Evolutionary conservation across 495 filamentous ascomycete genomes (phyloP).

Genomic region (Hypoxylon lienhwacheense): DNA sequence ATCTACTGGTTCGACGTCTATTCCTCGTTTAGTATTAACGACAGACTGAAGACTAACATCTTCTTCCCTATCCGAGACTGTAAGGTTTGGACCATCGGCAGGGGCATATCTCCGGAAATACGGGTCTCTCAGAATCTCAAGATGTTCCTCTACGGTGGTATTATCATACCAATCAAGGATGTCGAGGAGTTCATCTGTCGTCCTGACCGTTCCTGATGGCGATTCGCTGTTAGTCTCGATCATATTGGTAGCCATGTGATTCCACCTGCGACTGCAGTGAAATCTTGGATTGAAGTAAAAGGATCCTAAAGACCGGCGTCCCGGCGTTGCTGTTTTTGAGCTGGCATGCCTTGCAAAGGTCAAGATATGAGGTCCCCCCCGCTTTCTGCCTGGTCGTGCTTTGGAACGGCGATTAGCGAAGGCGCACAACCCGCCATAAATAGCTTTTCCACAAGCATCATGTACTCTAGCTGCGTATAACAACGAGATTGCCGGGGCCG

Average conservation of each 20-base stretch:
- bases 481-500: conserved; percentile 23
- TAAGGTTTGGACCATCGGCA: conserved; percentile 46
- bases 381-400: conserved; percentile 7
- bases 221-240: not conserved
- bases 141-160: conserved; percentile 49
- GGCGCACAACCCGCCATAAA: conserved; percentile 5
- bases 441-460: conserved; percentile 9
- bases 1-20: conserved; percentile 28
- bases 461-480: conserved; percentile 12
- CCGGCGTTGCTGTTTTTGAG: conserved; percentile 23
- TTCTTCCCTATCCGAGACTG: conserved; percentile 47
- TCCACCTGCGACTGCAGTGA: conserved; percentile 23
- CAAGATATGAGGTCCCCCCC: not conserved
- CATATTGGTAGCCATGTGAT: conserved; percentile 10
- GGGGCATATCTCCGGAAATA: conserved; percentile 52
- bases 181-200: conserved; percentile 49
- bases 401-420: conserved; percentile 1
- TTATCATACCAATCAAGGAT: conserved; percentile 53
- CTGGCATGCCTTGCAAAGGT: conserved; percentile 12
- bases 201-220: not conserved
- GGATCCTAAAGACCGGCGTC: conserved; percentile 10
- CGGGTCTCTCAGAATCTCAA: conserved; percentile 49
- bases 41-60: conserved; percentile 51
- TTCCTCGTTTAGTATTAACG: conserved; percentile 32
- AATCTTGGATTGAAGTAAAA: conserved; percentile 21